Evolutionary conservation across 352 stramenopile species (phyloP).

Genomic region (Peronospora tabacina): DNA sequence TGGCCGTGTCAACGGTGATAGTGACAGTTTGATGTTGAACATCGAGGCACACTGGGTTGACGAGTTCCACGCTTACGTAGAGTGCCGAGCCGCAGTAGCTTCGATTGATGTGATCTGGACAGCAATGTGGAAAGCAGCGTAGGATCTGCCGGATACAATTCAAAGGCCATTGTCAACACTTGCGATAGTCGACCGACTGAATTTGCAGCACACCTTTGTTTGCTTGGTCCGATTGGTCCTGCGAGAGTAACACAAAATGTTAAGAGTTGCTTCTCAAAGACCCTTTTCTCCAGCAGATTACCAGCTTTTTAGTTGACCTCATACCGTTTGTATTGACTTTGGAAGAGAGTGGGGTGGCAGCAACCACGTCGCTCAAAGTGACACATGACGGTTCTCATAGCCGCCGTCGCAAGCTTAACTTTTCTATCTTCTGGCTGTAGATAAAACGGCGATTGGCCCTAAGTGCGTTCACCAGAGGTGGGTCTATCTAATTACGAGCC

Average conservation of each 20-base stretch:
- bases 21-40: conserved; percentile 6
- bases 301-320: background rate
- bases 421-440: no score
- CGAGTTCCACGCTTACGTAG: conserved; percentile 30
- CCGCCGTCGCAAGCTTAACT: no score
- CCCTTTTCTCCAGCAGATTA: conserved; percentile 3
- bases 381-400: conserved; percentile 33
- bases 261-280: background rate
- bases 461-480: no score
- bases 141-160: conserved; percentile 32
- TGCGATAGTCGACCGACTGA: no score
- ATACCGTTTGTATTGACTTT: conserved; percentile 43
- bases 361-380: conserved; percentile 37
- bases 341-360: conserved; percentile 37
- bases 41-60: conserved; percentile 18
- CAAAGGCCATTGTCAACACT: no score
- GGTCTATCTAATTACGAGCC: no score
- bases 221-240: conserved; percentile 29
- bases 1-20: conserved; percentile 6
- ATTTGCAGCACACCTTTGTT: conserved; percentile 17
- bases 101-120: conserved; percentile 48
- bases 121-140: conserved; percentile 69
- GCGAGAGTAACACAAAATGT: background rate
- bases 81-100: conserved; percentile 63
- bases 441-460: no score